A percentile compares a stretch with the other conserved stretches of the same genome.
Evolutionary conservation across 768 basidiomycete species (phyloP).

Genomic region (Boletus edulis): DNA sequence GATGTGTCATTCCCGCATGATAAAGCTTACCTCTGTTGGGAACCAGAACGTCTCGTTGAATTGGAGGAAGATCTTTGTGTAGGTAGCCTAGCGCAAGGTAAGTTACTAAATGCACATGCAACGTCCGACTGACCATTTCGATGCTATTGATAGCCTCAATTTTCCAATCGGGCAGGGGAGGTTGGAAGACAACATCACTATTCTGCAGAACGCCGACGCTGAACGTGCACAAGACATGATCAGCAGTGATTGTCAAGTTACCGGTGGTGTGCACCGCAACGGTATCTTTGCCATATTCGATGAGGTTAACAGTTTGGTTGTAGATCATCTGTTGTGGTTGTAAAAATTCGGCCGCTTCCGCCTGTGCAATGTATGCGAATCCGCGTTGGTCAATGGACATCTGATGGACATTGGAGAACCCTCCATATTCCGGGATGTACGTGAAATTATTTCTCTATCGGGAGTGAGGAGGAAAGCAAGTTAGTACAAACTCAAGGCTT

Average conservation of each 20-base stretch:
- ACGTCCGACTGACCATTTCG: not conserved
- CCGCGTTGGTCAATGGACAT: constrained; percentile 61
- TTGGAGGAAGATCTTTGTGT: constrained; percentile 67
- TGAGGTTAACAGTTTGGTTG: constrained; percentile 47
- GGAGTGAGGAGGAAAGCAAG: not conserved
- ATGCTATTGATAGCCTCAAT: not conserved
- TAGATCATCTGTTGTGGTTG: constrained; percentile 42
- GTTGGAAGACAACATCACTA: not conserved
- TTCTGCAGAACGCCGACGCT: not conserved
- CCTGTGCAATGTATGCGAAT: constrained; percentile 53
- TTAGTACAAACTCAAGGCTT: constrained; percentile 3
- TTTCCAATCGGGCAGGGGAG: not conserved
- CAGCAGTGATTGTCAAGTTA: not conserved
- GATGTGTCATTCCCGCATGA: not conserved
- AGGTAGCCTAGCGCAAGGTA: constrained; percentile 41
- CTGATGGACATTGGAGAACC: constrained; percentile 54
- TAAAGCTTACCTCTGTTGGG: constrained; percentile 36
- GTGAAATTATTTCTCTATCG: constrained; percentile 62
- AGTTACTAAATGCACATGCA: not conserved
- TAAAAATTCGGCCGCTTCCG: constrained; percentile 56
- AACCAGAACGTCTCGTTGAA: constrained; percentile 64
- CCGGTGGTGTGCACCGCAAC: constrained; percentile 47
- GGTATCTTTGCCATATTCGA: constrained; percentile 45
- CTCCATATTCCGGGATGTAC: constrained; percentile 46
- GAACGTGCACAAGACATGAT: not conserved